phyloP scores from a whole-genome alignment of 2,329 filamentous ascomycete genomes.

The Lasiodiplodia theobromae region DNA sequence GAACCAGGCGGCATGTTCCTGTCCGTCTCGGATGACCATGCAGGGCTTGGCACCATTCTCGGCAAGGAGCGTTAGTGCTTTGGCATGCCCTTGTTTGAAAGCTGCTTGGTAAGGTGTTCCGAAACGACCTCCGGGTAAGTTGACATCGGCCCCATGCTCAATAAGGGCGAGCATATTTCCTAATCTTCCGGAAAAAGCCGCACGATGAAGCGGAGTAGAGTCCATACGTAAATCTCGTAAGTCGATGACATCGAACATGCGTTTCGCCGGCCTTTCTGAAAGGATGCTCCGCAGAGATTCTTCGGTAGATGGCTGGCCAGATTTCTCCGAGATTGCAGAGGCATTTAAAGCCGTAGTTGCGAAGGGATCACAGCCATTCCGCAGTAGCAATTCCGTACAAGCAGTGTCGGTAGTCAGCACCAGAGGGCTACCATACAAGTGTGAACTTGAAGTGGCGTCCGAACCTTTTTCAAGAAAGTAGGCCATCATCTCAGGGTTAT shows the following conservation, averaged over 20 bases:
- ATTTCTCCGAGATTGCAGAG: too few species aligned
- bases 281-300: background rate
- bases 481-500: background rate
- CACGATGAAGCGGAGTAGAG: background rate
- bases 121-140: background rate
- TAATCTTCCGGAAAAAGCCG: background rate
- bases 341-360: background rate
- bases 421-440: background rate
- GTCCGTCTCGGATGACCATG: background rate
- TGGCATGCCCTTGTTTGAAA: background rate
- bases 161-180: background rate
- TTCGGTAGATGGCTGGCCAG: background rate
- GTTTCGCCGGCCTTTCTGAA: background rate
- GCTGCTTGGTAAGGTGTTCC: slow-evolving; percentile 2
- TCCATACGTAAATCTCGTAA: background rate
- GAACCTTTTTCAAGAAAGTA: background rate
- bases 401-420: background rate
- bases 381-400: background rate
- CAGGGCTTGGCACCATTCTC: background rate
- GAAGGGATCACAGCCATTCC: background rate
- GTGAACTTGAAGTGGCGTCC: background rate
- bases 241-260: background rate
- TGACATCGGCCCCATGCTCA: slow-evolving; percentile 1
- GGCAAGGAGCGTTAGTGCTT: background rate
- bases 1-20: slow-evolving; percentile 6